phyloP scores from a whole-genome alignment of 164 flowering plant species.

The Tetrastigma voinierianum region DNA sequence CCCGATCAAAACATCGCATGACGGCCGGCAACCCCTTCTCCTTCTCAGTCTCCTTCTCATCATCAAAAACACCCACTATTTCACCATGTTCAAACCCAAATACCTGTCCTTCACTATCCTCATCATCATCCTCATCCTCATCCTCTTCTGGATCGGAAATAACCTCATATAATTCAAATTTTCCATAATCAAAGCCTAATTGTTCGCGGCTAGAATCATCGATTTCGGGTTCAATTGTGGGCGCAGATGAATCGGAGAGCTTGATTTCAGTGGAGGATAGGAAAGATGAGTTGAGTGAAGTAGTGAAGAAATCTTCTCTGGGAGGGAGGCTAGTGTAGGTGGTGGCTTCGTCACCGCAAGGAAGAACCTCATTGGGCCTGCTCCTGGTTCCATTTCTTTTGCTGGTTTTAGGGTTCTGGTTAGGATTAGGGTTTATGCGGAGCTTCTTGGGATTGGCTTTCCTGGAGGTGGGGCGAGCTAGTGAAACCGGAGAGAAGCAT shows the following conservation, averaged over 20 bases:
- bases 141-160: constrained; percentile 18
- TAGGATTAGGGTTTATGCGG: constrained; percentile 22
- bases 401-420: constrained; percentile 19
- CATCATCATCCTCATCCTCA: constrained; percentile 8
- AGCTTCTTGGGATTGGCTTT: constrained; percentile 19
- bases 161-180: constrained; percentile 33
- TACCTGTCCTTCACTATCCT: constrained; percentile 8
- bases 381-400: constrained; percentile 3
- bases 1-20: constrained; percentile 92
- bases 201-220: not conserved
- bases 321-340: constrained; percentile 72
- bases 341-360: constrained; percentile 57
- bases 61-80: constrained; percentile 20
- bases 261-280: constrained; percentile 16
- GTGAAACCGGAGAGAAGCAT: constrained; percentile 17
- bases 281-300: not conserved
- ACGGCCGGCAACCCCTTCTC: constrained; percentile 97
- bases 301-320: constrained; percentile 37
- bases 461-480: constrained; percentile 25
- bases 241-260: constrained; percentile 20
- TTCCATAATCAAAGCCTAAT: constrained; percentile 22
- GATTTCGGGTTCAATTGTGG: not conserved
- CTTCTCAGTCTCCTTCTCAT: constrained; percentile 45
- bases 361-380: not conserved
- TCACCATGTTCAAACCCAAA: constrained; percentile 9